phyloP scores from a whole-genome alignment of 2,329 filamentous ascomycete genomes.

The Alternaria dauci region DNA sequence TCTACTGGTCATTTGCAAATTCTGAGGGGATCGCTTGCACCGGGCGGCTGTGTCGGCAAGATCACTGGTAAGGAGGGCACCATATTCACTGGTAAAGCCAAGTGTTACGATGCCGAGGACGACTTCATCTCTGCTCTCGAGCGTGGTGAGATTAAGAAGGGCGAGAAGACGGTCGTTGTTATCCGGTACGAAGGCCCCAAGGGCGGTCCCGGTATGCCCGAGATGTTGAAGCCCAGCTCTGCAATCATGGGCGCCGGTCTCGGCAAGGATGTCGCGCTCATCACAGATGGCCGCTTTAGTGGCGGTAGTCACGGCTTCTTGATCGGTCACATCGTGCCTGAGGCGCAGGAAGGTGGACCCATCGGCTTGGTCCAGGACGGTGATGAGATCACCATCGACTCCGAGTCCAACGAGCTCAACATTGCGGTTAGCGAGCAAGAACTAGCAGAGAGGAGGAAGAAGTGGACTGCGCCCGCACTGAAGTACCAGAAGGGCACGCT shows the following conservation, averaged over 20 bases:
- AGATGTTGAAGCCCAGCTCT: slow-evolving; percentile 76
- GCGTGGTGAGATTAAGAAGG: slow-evolving; percentile 73
- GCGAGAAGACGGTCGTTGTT: slow-evolving; percentile 78
- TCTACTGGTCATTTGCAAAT: slow-evolving; percentile 77
- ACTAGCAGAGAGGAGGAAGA: slow-evolving; percentile 59
- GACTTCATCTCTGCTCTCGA: slow-evolving; percentile 74
- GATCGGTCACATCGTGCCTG: slow-evolving; percentile 87
- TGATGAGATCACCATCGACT: slow-evolving; percentile 82
- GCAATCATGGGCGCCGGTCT: slow-evolving; percentile 78
- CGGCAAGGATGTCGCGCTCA: slow-evolving; percentile 75
- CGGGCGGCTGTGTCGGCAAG: slow-evolving; percentile 75
- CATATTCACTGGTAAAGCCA: slow-evolving; percentile 72
- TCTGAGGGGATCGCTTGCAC: slow-evolving; percentile 72
- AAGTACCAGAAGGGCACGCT: slow-evolving; percentile 68
- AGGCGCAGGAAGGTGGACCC: slow-evolving; percentile 84
- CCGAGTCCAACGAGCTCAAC: slow-evolving; percentile 73
- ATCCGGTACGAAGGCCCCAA: slow-evolving; percentile 79
- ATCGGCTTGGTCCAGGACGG: slow-evolving; percentile 85
- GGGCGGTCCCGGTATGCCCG: slow-evolving; percentile 77
- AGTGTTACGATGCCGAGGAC: slow-evolving; percentile 75
- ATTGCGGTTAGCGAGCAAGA: slow-evolving; percentile 73
- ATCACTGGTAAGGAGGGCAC: slow-evolving; percentile 80
- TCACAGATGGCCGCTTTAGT: slow-evolving; percentile 79
- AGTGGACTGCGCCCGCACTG: slow-evolving; percentile 62
- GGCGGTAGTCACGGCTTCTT: slow-evolving; percentile 87